phyloP scores from a whole-genome alignment of 352 stramenopile genomes.

The Blastocystis sp. region DNA sequence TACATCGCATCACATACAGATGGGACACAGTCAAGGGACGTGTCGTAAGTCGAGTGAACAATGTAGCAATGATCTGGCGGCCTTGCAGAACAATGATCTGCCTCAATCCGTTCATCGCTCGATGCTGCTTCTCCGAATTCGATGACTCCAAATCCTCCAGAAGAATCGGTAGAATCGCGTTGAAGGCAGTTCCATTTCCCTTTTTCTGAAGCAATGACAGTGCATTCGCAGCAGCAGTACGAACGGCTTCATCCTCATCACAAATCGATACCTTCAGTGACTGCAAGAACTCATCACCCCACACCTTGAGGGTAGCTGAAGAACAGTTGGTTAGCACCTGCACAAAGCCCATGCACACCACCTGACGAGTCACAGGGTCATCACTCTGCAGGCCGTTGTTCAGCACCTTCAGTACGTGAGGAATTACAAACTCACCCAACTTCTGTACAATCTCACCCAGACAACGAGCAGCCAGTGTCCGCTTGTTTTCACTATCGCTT shows the following conservation, averaged over 20 bases:
- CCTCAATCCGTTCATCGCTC: constrained; percentile 89
- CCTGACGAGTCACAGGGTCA: constrained; percentile 69
- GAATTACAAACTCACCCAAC: constrained; percentile 94
- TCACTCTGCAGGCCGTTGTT: constrained; percentile 80
- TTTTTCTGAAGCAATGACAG: constrained; percentile 91
- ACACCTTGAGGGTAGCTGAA: constrained; percentile 90
- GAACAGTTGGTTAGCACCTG: constrained; percentile 89
- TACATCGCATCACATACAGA: constrained; percentile 80
- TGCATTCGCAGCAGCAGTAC: constrained; percentile 84
- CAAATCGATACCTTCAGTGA: constrained; percentile 93
- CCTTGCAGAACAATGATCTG: constrained; percentile 91
- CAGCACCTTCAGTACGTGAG: constrained; percentile 94
- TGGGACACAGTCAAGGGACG: constrained; percentile 80
- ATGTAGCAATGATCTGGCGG: constrained; percentile 87
- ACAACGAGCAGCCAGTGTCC: constrained; percentile 81
- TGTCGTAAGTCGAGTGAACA: constrained; percentile 85
- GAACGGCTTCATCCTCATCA: constrained; percentile 80
- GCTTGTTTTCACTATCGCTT: constrained; percentile 78
- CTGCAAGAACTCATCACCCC: constrained; percentile 89
- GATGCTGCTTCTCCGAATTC: constrained; percentile 68
- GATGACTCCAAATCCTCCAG: constrained; percentile 82
- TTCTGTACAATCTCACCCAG: constrained; percentile 98
- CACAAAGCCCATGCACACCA: constrained; percentile 90
- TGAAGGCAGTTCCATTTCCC: constrained; percentile 87
- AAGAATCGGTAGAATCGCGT: constrained; percentile 91